Evolutionary conservation across 345 rosid species (phyloP), one percentile per base, ranked within the genome.

Genomic region (Euphorbia pulcherrima): DNA sequence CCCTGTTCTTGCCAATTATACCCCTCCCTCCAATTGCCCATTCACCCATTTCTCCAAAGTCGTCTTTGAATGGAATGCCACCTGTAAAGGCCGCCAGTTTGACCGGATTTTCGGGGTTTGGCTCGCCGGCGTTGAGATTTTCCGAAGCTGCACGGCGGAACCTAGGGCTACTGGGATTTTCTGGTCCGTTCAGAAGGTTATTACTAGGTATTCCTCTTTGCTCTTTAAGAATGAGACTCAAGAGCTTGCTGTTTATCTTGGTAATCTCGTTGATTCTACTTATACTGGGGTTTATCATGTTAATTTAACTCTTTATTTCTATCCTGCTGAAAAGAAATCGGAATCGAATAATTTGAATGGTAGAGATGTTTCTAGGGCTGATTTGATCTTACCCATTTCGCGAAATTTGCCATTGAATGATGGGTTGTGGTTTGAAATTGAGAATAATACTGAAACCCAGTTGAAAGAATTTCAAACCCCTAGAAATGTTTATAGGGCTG

Each of bases 111-210:
- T 90, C 62, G 98, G 98, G 0, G 80, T 90, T 48, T 92, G 97
- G 98, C 80, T 92, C 8, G 83, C 84, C 40, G 97, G 97, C 0
- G 92, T 86, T 0, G 98, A 92, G 90, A 84, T 92, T 81, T 89
- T 92, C 68, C 81, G 98, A 61, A 86, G 98, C 82, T 92, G 98
- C 80, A 84, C 97, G 17, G 98, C 96, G 12, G 97, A 92, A 85
- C 98, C 97, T 13, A 81, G 73, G 11, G 65, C 82, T 0, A 85
- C 78, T 46, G 98, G 97, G 6, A 88, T 84, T 20, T 52, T 87
- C 27, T 92, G 98, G 98, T 84, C 78, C 1, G 92, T 92, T 0
- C 62, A 76, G 69, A 92, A 92, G 84, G 97, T 90, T 70, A 72
- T 92, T 12, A 90, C 92, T 1, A 90, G 80, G 97, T 92, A 92